phyloP scores from a whole-genome alignment of 2,329 filamentous ascomycete genomes.

The Penicillium sp. region DNA sequence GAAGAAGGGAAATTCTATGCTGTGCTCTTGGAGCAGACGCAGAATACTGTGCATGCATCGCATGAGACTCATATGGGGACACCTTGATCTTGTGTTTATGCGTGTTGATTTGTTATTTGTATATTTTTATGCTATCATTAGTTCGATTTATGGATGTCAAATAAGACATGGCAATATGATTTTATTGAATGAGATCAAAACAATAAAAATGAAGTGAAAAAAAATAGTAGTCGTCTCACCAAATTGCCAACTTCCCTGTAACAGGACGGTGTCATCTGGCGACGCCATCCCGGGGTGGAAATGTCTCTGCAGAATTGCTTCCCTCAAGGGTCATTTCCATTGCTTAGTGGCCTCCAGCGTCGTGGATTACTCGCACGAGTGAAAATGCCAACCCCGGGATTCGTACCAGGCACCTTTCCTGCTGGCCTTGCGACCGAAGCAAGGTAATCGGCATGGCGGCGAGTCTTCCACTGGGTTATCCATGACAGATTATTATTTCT shows the following conservation, averaged over 20 bases:
- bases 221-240: slow-evolving; percentile 35
- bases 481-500: slow-evolving; percentile 34
- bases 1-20: slow-evolving; percentile 39
- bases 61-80: slow-evolving; percentile 5
- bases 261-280: slow-evolving; percentile 50
- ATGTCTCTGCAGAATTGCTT: slow-evolving; percentile 59
- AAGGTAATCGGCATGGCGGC: slow-evolving; percentile 36
- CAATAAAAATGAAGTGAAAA: slow-evolving; percentile 2
- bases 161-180: too few species aligned
- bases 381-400: slow-evolving; percentile 49
- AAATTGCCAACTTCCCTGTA: slow-evolving; percentile 36
- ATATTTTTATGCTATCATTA: not conserved
- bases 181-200: too few species aligned
- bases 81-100: not conserved
- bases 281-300: slow-evolving; percentile 54
- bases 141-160: not conserved
- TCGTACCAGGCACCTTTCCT: slow-evolving; percentile 54
- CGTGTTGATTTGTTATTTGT: not conserved
- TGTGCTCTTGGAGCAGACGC: slow-evolving; percentile 33
- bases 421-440: slow-evolving; percentile 36
- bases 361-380: slow-evolving; percentile 57
- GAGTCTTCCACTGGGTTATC: slow-evolving; percentile 41
- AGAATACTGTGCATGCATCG: not conserved
- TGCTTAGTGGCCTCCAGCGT: slow-evolving; percentile 53
- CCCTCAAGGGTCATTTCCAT: slow-evolving; percentile 55